phyloP scores from a whole-genome alignment of 192 early-diverging fungal species.

The Pilaira anomala region DNA sequence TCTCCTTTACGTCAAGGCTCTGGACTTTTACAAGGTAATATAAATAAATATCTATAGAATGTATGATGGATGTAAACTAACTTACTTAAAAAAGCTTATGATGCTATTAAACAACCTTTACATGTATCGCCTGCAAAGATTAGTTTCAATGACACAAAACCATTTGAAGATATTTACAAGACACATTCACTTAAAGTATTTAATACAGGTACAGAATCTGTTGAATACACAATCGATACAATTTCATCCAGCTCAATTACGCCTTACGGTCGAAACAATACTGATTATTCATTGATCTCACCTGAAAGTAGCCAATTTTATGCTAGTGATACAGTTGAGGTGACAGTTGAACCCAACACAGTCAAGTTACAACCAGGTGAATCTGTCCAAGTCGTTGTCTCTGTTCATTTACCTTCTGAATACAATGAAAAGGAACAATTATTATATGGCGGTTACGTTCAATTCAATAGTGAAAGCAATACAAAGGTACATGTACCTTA shows the following conservation, averaged over 20 bases:
- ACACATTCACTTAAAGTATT: slow-evolving; percentile 38
- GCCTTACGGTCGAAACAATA: slow-evolving; percentile 33
- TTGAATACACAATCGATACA: slow-evolving; percentile 39
- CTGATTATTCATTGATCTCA: slow-evolving; percentile 13
- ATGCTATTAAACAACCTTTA: slow-evolving; percentile 36
- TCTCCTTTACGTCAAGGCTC: slow-evolving; percentile 48
- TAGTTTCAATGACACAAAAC: slow-evolving; percentile 49
- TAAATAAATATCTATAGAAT: too few species aligned
- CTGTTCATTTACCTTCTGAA: slow-evolving; percentile 18
- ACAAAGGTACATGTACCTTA: slow-evolving; percentile 42
- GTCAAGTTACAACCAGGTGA: slow-evolving; percentile 20
- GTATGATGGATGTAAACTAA: too few species aligned
- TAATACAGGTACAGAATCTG: slow-evolving; percentile 39
- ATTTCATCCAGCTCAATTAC: slow-evolving; percentile 35
- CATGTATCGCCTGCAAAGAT: slow-evolving; percentile 45
- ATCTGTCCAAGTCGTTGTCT: slow-evolving; percentile 7
- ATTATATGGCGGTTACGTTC: slow-evolving; percentile 49
- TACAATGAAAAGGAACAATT: slow-evolving; percentile 27
- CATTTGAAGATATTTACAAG: slow-evolving; percentile 31
- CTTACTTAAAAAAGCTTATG: too few species aligned
- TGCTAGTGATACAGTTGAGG: slow-evolving; percentile 5
- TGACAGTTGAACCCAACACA: slow-evolving; percentile 7
- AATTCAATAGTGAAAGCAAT: slow-evolving; percentile 19
- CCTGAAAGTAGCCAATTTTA: slow-evolving; percentile 10
- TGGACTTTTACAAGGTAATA: slow-evolving; percentile 46